Percentiles rank a stretch among this genome's conserved stretches.
phyloP scores from a whole-genome alignment of 2,329 filamentous ascomycete species.

The Pseudogymnoascus sp. region DNA sequence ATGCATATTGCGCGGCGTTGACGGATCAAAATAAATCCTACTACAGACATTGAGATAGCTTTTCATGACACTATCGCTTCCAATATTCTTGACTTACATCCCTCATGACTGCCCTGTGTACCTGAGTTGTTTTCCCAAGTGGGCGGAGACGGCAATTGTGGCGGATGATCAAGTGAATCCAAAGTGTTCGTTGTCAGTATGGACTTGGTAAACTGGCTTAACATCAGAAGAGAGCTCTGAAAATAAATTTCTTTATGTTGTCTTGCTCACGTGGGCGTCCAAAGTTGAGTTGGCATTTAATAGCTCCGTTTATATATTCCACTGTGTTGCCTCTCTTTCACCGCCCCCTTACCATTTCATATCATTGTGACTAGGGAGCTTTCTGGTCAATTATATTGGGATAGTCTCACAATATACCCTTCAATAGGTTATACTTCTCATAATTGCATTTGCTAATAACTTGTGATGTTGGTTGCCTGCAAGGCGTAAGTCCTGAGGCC shows the following conservation, averaged over 20 bases:
- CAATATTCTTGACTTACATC: background rate
- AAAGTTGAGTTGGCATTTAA: background rate
- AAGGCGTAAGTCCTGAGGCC: background rate
- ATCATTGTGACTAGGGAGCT: background rate
- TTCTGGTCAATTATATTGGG: background rate
- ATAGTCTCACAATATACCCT: background rate
- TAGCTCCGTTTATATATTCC: background rate
- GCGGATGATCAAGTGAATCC: background rate
- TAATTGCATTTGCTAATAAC: background rate
- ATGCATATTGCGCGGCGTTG: conserved; percentile 8
- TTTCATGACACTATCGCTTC: conserved; percentile 3
- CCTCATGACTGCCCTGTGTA: background rate
- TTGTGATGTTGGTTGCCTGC: too few relatives aligned
- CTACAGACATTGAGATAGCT: conserved; percentile 6
- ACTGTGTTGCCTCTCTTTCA: conserved; percentile 3
- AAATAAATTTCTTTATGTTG: background rate
- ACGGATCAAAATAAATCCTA: conserved; percentile 8
- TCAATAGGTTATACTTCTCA: background rate
- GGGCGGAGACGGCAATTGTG: background rate
- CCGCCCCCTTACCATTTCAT: background rate
- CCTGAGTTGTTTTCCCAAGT: background rate
- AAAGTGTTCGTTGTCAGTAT: background rate
- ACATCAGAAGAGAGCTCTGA: background rate
- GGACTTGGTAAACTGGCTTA: background rate
- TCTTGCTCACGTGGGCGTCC: background rate